Percentiles rank a stretch among this genome's conserved stretches.
Conservation (phyloP, 2,329 filamentous ascomycete genomes). For the Sclerotinia minor region DNA sequence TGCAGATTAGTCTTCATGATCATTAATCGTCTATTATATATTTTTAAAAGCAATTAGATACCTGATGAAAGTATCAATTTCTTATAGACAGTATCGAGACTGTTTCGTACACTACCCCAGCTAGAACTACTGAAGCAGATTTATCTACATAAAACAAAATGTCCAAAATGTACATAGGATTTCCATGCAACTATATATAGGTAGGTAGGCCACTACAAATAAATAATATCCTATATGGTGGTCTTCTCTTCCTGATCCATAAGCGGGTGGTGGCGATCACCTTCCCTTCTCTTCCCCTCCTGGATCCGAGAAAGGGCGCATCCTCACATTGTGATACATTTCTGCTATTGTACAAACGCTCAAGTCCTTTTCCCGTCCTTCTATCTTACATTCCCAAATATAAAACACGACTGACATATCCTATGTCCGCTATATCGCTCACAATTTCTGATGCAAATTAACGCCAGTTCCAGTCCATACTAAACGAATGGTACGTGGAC, state of each 20-base stretch:
- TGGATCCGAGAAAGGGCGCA: no score
- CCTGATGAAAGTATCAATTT: not conserved
- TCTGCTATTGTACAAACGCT: conserved; percentile 16
- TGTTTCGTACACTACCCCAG: not conserved
- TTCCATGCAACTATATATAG: not conserved
- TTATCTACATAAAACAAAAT: conserved; percentile 1
- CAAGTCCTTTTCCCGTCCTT: not conserved
- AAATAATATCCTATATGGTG: conserved; percentile 8
- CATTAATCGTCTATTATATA: not conserved
- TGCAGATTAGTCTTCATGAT: not conserved
- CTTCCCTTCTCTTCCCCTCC: not conserved
- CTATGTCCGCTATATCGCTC: conserved; percentile 7
- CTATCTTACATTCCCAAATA: not conserved
- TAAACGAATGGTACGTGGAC: conserved; percentile 17
- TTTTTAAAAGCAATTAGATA: not conserved
- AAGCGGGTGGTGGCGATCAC: not conserved
- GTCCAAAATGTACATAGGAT: conserved; percentile 10
- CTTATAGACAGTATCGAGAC: no score
- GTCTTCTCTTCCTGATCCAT: not conserved
- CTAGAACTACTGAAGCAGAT: not conserved
- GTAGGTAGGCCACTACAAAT: conserved; percentile 10
- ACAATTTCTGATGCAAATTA: not conserved
- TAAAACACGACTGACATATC: conserved; percentile 4
- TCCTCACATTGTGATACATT: not conserved
- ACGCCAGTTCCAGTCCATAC: conserved; percentile 22